A percentile compares a stretch with the other conserved stretches of the same genome.
Evolutionary conservation across 257 asterid genomes (phyloP).

Genomic region (Capsicum pubescens): DNA sequence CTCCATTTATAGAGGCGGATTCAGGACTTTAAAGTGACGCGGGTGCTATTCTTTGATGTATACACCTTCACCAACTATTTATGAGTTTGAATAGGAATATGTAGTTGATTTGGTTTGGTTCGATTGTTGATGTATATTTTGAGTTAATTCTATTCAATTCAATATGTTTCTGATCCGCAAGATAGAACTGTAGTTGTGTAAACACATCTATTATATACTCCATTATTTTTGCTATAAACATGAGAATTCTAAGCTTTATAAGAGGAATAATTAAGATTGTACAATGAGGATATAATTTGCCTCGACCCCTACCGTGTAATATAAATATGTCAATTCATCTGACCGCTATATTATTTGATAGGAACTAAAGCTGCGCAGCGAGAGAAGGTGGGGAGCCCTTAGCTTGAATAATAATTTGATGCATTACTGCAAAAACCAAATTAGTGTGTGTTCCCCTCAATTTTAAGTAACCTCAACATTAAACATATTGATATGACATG

Average conservation of each 20-base stretch:
- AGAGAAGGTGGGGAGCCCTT: slow-evolving; percentile 6
- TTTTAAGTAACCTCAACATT: neutral
- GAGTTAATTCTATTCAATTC: no score
- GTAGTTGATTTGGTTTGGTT: no score
- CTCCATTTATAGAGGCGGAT: neutral
- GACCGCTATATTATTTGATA: neutral
- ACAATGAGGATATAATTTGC: no score
- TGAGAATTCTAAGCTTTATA: no score
- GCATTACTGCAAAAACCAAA: slow-evolving; percentile 13
- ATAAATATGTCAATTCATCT: neutral
- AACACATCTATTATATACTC: no score
- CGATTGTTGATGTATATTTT: no score
- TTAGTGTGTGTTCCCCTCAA: neutral
- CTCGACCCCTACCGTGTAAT: neutral
- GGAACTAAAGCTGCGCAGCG: neutral
- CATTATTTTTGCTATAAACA: no score
- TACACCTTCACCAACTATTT: neutral
- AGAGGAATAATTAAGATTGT: no score
- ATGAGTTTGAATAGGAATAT: neutral
- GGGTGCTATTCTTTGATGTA: neutral
- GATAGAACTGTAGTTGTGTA: neutral
- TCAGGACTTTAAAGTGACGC: neutral
- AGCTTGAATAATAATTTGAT: neutral
- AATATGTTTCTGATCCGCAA: neutral
- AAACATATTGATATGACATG: neutral